phyloP scores from a whole-genome alignment of 2,329 filamentous ascomycete species.

The Escovopsis sp. region DNA sequence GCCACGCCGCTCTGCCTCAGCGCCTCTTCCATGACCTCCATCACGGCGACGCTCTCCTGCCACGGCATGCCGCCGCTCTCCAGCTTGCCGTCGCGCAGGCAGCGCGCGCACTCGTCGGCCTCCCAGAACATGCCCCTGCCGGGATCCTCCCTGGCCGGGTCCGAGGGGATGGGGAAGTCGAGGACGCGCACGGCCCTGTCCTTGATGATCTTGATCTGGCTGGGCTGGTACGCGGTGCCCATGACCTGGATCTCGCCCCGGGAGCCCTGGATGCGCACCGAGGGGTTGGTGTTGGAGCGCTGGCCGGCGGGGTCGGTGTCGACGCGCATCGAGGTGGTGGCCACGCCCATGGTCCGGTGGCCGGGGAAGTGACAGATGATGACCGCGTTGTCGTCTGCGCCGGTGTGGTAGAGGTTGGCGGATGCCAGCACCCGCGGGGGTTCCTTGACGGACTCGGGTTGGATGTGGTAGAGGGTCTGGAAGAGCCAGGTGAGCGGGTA shows the following conservation, averaged over 20 bases:
- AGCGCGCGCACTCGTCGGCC: conserved; percentile 64
- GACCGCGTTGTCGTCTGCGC: conserved; percentile 64
- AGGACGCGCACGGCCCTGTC: conserved; percentile 34
- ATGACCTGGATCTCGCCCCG: conserved; percentile 71
- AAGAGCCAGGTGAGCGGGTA: conserved; percentile 86
- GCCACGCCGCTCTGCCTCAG: conserved; percentile 37
- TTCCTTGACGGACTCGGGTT: conserved; percentile 52
- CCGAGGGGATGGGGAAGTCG: conserved; percentile 38
- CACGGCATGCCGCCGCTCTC: conserved; percentile 58
- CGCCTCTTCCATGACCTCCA: conserved; percentile 53
- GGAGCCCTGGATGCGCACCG: conserved; percentile 67
- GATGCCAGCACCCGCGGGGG: conserved; percentile 53
- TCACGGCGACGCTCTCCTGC: conserved; percentile 69
- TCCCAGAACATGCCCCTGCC: conserved; percentile 87
- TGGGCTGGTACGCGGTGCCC: conserved; percentile 56
- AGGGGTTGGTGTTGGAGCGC: conserved; percentile 37
- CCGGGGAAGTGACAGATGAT: conserved; percentile 63
- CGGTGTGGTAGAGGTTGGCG: conserved; percentile 59
- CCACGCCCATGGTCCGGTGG: conserved; percentile 56
- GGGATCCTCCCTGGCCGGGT: conserved; percentile 30
- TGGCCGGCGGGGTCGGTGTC: conserved; percentile 46
- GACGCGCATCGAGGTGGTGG: conserved; percentile 50
- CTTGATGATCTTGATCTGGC: conserved; percentile 48
- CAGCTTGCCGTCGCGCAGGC: conserved; percentile 59
- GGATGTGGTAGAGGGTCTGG: conserved; percentile 73